Evolutionary conservation across 805 yeast genomes (phyloP), one percentile per base, ranked within the genome.

Genomic region (Jamesozyma rosinii): DNA sequence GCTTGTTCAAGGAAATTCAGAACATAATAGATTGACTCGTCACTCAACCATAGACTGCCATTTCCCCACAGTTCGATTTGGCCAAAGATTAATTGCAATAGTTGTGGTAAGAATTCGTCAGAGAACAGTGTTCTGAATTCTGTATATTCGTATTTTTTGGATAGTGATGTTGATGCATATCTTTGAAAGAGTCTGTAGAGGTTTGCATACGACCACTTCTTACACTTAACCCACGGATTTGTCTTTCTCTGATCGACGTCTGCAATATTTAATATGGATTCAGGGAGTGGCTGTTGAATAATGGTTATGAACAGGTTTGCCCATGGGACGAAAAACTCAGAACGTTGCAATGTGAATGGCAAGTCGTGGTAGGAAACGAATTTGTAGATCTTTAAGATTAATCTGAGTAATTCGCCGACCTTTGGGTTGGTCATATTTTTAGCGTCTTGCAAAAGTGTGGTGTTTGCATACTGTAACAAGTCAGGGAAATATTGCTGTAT

Each of bases 181-280:
- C 90, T 72, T 42, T 72, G 73, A 54, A 84, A 84, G 3, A 88
- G 59, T 50, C 94, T 75, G 50, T 72, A 74, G 34, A 89, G 59
- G 59, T 85, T 87, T 20, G 86, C 87, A 55, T 79, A 79, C 0
- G 94, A 77, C 97, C 97, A 90, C 61, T 90, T 92, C 66, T 75
- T 89, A 52, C 78, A 75, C 64, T 78, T 90, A 57, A 69, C 80
- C 82, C 82, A 83, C 39, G 77, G 81, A 52, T 74, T 68, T 40
- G 77, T 68, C 34, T 77, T 81, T 19, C 75, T 72, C 6, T 69
- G 70, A 38, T 76, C 79, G n/a, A 74, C 53, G 17, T 70, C 67
- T 47, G 70, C 46, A 1, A 77, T 76, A 35, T 72, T 70, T 18
- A 57, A 38, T 8, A 59, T 34, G 20, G 48, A 45, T 32, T 47